Evolutionary conservation across 2,329 filamentous ascomycete genomes (phyloP), one percentile per base, ranked within the genome.

Genomic region (Fonsecaea multimorphosa): DNA sequence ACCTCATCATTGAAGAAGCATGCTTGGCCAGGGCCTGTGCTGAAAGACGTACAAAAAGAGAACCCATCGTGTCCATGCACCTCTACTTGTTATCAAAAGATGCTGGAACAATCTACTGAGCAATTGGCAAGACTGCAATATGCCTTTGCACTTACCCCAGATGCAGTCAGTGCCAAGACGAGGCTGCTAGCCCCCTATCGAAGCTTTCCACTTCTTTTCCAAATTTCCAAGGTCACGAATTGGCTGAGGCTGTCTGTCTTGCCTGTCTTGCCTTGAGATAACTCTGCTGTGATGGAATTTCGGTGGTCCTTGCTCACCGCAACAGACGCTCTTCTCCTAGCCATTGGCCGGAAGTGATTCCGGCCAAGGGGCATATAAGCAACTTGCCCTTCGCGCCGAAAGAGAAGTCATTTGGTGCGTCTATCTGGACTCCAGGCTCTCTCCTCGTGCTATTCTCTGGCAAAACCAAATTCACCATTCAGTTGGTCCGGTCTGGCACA

Each of bases 261-360:
- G 24, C 16, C 40, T 55, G 19, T 49, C 34, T 29, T 14, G 24
- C 16, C 16, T 12, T 34, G 59, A 38, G 29, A 53, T 38, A 32
- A 0, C 11, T n/a, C 38, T 49, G 19, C 27, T 32, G 29, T 34
- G 27, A 16, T 53, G 27, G 29, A 44, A 19, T 40, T 44, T n/a
- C 9, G 5, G 58, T 24, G 32, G 40, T 16, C n/a, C 38, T 29
- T 14, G 24, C 34, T 53, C 31, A 52, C 27, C 24, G 29, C 27
- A 58, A 34, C 40, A 38, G 59, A 58, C 68, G 70, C 67, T 61
- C 69, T 72, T 72, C 70, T 72, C 70, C 70, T 72, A 70, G 69
- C 68, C 63, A 57, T 58, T 64, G 69, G 70, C 69, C 70, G 69
- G 70, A 68, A 67, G 68, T 66, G 65, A 63, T 60, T 65, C 70